Base-by-base conservation (phyloP, 2,329 filamentous ascomycete species). In the Calonectria leucothoes region DNA sequence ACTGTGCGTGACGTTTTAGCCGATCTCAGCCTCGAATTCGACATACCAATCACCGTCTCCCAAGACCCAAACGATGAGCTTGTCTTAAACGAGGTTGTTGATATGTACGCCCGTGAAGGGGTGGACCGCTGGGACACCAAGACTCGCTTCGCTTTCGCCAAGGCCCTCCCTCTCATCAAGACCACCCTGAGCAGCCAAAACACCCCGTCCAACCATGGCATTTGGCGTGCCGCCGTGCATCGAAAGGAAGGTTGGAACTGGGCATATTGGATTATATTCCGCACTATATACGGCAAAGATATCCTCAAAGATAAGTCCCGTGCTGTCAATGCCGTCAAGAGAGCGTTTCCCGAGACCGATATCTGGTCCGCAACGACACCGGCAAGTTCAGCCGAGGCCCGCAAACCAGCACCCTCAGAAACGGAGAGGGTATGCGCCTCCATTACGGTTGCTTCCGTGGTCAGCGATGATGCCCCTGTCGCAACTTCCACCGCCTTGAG, bases 181-280 rank as follows among this genome's bases (percentile, higher is more conserved):
- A 25, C 37, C 14, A 66, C 69, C 20, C 23, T 42, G 2, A 59
- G 49, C 23, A 66, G 51, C 61, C 23, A 49, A 25, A 33, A 4
- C 14, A 52, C 35, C 15, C 42, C 63, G 8, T 66, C 61, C 59
- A 66, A 71, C 23, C 69, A 71, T 33, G 51, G n/a, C 2, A 61
- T 71, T 31, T 71, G 69, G 69, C 61, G 69, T 14, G 31, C n/a
- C 12, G 69, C 39, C 29, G 7, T 23, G 5, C 37, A 25, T 14
- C 61, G 61, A 49, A 59, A 49, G 11, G 61, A 61, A 31, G 69
- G 69, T 51, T 71, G 69, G 69, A 71, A 71, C 27, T 71, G 69
- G 69, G 69, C 61, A 39, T 71, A 71, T 39, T 71, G 69, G 69
- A 42, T 71, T 39, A 45, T 52, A 61, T 71, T 71, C 42, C 69